Conservation (phyloP, 345 rosid species). For the Rubroshorea leprosula region DNA sequence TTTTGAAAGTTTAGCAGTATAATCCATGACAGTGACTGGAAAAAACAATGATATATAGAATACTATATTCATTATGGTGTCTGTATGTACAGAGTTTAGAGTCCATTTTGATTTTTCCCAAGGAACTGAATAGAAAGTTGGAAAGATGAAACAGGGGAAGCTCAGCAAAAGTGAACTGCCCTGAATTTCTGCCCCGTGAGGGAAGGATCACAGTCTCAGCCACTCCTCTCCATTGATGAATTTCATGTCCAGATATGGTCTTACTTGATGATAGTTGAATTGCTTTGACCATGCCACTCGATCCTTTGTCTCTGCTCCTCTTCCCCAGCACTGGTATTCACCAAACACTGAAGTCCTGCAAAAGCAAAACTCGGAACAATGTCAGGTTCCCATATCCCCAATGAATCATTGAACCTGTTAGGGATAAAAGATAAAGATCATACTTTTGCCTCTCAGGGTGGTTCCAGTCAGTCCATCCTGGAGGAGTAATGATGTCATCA, state of each 20-base stretch:
- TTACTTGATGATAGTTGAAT: constrained; percentile 43
- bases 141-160: constrained; percentile 11
- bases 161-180: too few species aligned
- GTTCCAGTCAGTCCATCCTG: constrained; percentile 92
- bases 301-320: constrained; percentile 58
- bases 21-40: too few species aligned
- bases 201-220: constrained; percentile 47
- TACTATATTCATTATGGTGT: too few species aligned
- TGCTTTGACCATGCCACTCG: constrained; percentile 69
- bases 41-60: too few species aligned
- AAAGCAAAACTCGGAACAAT: background rate
- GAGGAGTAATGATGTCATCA: constrained; percentile 51
- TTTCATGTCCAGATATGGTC: constrained; percentile 43
- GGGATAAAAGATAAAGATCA: background rate
- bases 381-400: constrained; percentile 1
- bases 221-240: constrained; percentile 75
- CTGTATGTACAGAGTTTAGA: too few species aligned
- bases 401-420: background rate
- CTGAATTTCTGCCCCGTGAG: background rate
- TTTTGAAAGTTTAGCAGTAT: background rate
- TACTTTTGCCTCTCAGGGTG: constrained; percentile 50
- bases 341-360: constrained; percentile 75
- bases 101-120: background rate
- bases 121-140: background rate
- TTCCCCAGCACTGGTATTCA: constrained; percentile 72